Percentiles rank a stretch among this genome's conserved stretches.
Conservation (phyloP, 2,329 filamentous ascomycete species). For the Graphilbum sp. region DNA sequence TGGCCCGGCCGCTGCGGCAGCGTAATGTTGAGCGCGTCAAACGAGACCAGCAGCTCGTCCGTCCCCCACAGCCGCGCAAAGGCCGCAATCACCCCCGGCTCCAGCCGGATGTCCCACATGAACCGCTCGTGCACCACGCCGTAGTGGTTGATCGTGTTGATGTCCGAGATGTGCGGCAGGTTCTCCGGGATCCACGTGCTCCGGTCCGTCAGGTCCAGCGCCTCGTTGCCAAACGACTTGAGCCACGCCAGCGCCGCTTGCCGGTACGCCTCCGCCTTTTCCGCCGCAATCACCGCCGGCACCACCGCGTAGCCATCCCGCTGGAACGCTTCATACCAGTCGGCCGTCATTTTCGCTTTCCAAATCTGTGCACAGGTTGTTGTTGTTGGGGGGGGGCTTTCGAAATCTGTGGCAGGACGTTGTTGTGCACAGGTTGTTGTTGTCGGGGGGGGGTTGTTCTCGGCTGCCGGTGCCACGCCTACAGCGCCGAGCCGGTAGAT, state of each 20-base stretch:
- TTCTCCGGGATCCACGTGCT: conserved; percentile 19
- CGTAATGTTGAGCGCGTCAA: conserved; percentile 22
- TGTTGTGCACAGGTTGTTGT: too few species aligned
- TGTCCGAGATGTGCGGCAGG: conserved; percentile 19
- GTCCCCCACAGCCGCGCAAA: conserved; percentile 23
- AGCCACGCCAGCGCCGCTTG: conserved; percentile 11
- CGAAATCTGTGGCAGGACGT: too few species aligned
- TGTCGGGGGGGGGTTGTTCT: too few species aligned
- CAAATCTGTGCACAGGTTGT: too few species aligned
- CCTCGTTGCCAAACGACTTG: conserved; percentile 9
- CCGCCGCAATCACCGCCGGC: conserved; percentile 25
- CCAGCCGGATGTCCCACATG: conserved; percentile 20
- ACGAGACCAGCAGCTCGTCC: conserved; percentile 18
- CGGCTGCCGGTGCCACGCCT: too few species aligned
- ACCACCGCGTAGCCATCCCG: conserved; percentile 25
- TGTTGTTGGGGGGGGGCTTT: too few species aligned
- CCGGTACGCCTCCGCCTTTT: conserved; percentile 20
- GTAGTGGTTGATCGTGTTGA: conserved; percentile 16
- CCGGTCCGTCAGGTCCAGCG: conserved; percentile 13
- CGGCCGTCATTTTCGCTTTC: too few species aligned
- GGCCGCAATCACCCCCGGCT: conserved; percentile 19
- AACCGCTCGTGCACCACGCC: conserved; percentile 20
- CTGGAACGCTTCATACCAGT: conserved; percentile 16
- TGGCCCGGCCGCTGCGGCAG: conserved; percentile 14
- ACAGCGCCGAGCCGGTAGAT: too few species aligned